A percentile compares a stretch with the other conserved stretches of the same genome.
phyloP scores from a whole-genome alignment of 441 rosid genomes.

The Erodium chrysanthum region DNA sequence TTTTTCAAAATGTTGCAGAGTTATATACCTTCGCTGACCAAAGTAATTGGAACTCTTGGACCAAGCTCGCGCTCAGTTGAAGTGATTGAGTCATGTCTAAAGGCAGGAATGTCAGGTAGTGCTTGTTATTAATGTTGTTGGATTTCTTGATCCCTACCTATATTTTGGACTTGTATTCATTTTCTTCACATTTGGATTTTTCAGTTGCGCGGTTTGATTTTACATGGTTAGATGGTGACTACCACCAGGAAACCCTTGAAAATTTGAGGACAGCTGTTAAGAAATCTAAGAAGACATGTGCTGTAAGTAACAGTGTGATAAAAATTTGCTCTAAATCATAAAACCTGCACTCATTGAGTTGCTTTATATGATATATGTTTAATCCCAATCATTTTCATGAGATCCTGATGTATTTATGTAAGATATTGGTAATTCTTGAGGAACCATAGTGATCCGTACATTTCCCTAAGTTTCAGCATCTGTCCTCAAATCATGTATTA shows the following conservation, averaged over 20 bases:
- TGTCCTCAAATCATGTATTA: too few species aligned
- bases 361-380: not conserved
- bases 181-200: not conserved
- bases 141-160: not conserved
- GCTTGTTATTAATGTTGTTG: not conserved
- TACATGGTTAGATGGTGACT: slow-evolving; percentile 26
- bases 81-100: slow-evolving; percentile 22
- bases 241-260: slow-evolving; percentile 27
- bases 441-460: not conserved
- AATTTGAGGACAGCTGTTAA: slow-evolving; percentile 22
- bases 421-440: not conserved
- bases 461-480: not conserved
- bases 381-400: too few species aligned
- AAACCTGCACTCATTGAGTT: not conserved
- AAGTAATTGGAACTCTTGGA: slow-evolving; percentile 21
- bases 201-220: slow-evolving; percentile 25
- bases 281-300: slow-evolving; percentile 24
- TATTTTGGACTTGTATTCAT: not conserved
- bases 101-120: slow-evolving; percentile 23
- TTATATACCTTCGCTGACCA: slow-evolving; percentile 19
- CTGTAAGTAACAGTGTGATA: slow-evolving; percentile 14
- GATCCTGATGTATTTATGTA: not conserved
- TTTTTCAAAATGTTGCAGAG: not conserved
- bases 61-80: slow-evolving; percentile 22
- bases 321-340: not conserved